Evolutionary conservation across 163 green algal genomes (phyloP), one percentile per base, ranked within the genome.

Genomic region (Dunaliella salina): DNA sequence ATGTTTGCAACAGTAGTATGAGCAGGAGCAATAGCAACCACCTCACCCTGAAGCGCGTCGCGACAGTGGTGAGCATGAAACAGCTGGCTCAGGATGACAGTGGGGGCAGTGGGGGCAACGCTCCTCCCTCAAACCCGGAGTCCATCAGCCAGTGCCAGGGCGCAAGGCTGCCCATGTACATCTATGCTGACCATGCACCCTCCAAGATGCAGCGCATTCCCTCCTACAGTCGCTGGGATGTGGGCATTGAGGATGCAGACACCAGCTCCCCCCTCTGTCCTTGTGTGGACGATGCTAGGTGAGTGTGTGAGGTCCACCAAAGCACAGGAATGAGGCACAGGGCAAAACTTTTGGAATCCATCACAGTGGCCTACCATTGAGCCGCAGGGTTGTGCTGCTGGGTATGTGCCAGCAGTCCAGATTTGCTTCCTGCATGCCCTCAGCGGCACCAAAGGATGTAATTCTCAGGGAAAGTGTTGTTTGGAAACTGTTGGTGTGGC

Each of bases 51-150:
- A 86, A 85, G 30, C 91, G 89, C 40, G 84, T 88, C 1, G 78
- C 89, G 72, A 94, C 92, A 71, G 87, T 95, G 25, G 87, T 91
- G 32, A 94, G 90, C 32, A 83, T 95, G 20, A 87, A 88, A 81
- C 92, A 95, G 90, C 87, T 94, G 13, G 87, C 89, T 0, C 83
- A 90, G 17, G 86, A 89, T 24, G 32, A 75, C n/a, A 29, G 24
- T 26, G 63, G 63, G 15, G 57, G 15, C 57, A 69, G 57, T 18
- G 18, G 57, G 40, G 40, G 40, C 40, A 50, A 50, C 8, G 40
- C 40, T 8, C 40, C 40, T 50, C 40, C 40, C 40, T 8, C 40
- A 5, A 75, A 75, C 63, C 63, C 63, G 13, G 63, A 75, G 63
- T 75, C 63, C 63, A 75, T 75, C 63, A 75, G 63, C 63, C 63